These are phyloP conservation scores for Claviceps citrina DNA, from an alignment of 2,329 filamentous ascomycete species.

Conservation along the genomic window DNA sequence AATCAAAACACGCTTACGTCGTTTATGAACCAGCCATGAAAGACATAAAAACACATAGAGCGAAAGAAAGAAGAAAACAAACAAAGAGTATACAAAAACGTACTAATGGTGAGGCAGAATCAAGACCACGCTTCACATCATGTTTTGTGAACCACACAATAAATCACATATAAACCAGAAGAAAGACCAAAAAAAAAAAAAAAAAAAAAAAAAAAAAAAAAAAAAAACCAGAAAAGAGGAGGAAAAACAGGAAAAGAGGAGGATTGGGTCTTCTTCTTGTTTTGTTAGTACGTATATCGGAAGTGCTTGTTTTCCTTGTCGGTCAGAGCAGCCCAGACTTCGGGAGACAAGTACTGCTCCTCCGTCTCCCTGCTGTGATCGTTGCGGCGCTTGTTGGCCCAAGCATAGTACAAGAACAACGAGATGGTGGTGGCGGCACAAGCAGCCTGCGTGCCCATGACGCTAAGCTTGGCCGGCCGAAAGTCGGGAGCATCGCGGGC, in stretches of 20 bases:
- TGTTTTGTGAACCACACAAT: too few relatives aligned
- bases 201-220: background rate
- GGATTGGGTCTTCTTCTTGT: background rate
- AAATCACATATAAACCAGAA: too few relatives aligned
- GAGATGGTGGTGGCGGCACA: constrained; percentile 25
- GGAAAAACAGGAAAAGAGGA: too few relatives aligned
- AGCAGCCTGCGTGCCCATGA: constrained; percentile 34
- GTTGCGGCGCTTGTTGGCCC: constrained; percentile 28
- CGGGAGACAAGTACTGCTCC: constrained; percentile 24
- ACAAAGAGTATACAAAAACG: too few relatives aligned
- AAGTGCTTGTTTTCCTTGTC: constrained; percentile 43
- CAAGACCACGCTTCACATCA: too few relatives aligned
- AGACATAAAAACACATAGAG: too few relatives aligned
- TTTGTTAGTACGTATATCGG: constrained; percentile 31
- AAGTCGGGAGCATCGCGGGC: constrained; percentile 35
- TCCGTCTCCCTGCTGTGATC: constrained; percentile 20
- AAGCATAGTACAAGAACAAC: constrained; percentile 35
- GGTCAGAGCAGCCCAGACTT: constrained; percentile 34
- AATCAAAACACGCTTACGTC: too few relatives aligned
- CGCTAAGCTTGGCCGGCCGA: constrained; percentile 37
- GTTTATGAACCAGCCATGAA: too few relatives aligned
- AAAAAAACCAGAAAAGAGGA: background rate
- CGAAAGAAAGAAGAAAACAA: too few relatives aligned
- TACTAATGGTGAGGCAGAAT: too few relatives aligned
- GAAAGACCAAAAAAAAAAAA: too few relatives aligned